Evolutionary conservation across 1,284 basidiomycete genomes (phyloP), one percentile per base, ranked within the genome.

Genomic region (Tilletiaria anomala): DNA sequence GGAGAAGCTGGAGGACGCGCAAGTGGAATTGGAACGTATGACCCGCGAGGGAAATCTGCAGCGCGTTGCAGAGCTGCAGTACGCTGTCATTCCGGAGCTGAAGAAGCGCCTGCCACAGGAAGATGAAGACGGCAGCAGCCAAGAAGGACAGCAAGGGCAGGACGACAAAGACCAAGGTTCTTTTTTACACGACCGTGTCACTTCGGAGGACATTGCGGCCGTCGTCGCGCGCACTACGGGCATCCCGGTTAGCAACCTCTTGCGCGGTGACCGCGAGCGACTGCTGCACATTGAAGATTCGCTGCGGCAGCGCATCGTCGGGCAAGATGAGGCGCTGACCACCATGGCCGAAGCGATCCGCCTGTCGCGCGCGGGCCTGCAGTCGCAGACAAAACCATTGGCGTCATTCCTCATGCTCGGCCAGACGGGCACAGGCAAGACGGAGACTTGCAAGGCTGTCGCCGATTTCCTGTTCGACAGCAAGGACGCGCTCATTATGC

Each of bases 351-450:
- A 91, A 53, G 84, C 87, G 11, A 82, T 94, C 18, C 77, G 86
- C 8, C 80, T 93, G 37, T 89, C 84, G 20, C 77, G 88, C 35
- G 85, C 88, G 1, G 88, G 89, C 1, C 68, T 94, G 8, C 83
- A 89, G 64, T 77, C 81, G 0, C 81, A 83, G 1, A 83, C 80
- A 52, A 72, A 86, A 6, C 88, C 89, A 0, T 78, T 93, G 6
- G 85, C 87, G 2, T 86, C 82, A 0, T 89, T 93, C 76, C 70
- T 94, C 36, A 85, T 94, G 73, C 70, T 89, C 32, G 88, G 74
- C 12, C 82, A 84, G 0, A 91, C 87, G 0, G 88, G 84, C 48
- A 81, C 83, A 1, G 72, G 73, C 17, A 75, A 88, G 78, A 88
- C 84, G 0, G 86, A 91, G 61, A 72, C 91, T 5, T 81, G 79